Evolutionary conservation across 2,329 filamentous ascomycete genomes (phyloP).

Genomic region (Myotisia sp.): DNA sequence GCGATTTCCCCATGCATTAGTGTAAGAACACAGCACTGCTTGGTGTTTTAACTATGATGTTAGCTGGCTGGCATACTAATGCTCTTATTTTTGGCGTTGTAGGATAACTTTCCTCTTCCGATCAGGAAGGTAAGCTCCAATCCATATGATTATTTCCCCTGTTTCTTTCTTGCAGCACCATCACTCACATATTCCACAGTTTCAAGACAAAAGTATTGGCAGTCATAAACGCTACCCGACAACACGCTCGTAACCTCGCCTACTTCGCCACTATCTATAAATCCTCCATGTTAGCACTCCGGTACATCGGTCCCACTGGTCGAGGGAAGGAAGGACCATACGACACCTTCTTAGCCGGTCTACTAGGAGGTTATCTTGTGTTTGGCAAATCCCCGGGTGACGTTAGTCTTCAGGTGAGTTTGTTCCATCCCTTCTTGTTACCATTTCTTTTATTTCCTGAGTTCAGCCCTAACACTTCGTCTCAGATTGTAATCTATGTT

Average conservation of each 20-base stretch:
- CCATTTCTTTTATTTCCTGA: neutral
- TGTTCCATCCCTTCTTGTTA: constrained; percentile 6
- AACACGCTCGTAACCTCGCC: constrained; percentile 82
- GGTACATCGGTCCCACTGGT: constrained; percentile 36
- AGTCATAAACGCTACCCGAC: constrained; percentile 72
- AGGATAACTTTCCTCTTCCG: constrained; percentile 97
- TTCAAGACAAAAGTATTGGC: constrained; percentile 63
- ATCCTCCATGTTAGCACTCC: constrained; percentile 58
- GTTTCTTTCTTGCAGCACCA: constrained; percentile 1
- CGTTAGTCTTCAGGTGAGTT: constrained; percentile 57
- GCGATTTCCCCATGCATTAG: constrained; percentile 91
- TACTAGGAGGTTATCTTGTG: constrained; percentile 81
- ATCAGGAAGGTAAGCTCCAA: constrained; percentile 54
- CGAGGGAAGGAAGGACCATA: constrained; percentile 51
- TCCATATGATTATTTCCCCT: too few relatives aligned
- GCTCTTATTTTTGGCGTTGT: constrained; percentile 3
- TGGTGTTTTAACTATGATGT: too few relatives aligned
- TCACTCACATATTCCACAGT: constrained; percentile 19
- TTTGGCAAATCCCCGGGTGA: constrained; percentile 71
- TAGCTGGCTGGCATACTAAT: constrained; percentile 16
- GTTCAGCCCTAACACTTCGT: neutral
- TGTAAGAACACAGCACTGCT: too few relatives aligned
- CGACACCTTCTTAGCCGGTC: constrained; percentile 73
- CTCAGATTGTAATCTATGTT: constrained; percentile 87
- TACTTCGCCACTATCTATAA: constrained; percentile 91